A percentile compares a stretch with the other conserved stretches of the same genome.
These are phyloP conservation scores for Periconia sp. DNA, from an alignment of 2,329 filamentous ascomycete species.

Conservation along the genomic window DNA sequence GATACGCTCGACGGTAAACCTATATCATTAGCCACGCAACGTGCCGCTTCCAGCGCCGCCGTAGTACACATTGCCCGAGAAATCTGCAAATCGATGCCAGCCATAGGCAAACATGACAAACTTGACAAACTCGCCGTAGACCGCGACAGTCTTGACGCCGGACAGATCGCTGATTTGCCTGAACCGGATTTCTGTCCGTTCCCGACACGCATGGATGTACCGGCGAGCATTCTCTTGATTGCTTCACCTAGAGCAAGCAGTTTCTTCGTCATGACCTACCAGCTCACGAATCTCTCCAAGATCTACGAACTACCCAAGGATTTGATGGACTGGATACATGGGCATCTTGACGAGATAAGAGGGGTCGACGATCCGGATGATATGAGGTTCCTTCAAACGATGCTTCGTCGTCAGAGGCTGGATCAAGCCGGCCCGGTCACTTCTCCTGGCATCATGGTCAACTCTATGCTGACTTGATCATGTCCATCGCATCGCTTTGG, in stretches of 20 bases:
- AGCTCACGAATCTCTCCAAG: conserved; percentile 16
- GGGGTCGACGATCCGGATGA: conserved; percentile 11
- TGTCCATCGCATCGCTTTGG: no score
- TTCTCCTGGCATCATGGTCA: background rate
- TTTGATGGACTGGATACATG: conserved; percentile 18
- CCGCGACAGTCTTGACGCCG: background rate
- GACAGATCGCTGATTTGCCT: background rate
- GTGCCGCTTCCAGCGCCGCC: conserved; percentile 10
- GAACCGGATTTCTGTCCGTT: background rate
- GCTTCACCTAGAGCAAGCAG: conserved; percentile 6
- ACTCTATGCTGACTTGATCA: background rate
- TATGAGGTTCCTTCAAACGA: conserved; percentile 12
- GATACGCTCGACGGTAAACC: background rate
- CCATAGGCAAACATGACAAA: conserved; percentile 20
- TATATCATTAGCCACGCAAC: conserved; percentile 3
- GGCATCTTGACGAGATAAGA: conserved; percentile 20
- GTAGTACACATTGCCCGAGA: conserved; percentile 18
- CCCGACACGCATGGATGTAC: background rate
- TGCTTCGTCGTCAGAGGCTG: conserved; percentile 3
- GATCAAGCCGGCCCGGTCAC: background rate
- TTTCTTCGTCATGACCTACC: conserved; percentile 23
- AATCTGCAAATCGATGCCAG: conserved; percentile 27
- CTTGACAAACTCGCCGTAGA: conserved; percentile 6
- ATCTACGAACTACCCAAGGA: conserved; percentile 11
- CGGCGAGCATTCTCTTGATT: background rate